Evolutionary conservation across 805 yeast genomes (phyloP).

Genomic region (Zygotorulaspora sp.): DNA sequence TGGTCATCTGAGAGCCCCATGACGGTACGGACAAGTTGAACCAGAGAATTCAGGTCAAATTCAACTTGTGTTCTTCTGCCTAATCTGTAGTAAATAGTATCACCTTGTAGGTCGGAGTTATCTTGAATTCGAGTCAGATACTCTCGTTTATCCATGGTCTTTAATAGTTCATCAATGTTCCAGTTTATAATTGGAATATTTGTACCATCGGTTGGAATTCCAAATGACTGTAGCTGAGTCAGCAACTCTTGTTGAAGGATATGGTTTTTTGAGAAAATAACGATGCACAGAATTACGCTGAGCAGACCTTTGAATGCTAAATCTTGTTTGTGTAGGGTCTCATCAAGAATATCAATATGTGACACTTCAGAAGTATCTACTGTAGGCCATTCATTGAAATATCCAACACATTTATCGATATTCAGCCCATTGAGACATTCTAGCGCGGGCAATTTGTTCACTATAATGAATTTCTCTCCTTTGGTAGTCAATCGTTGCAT

Average conservation of each 20-base stretch:
- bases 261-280: conserved; percentile 29
- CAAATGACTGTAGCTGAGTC: conserved; percentile 20
- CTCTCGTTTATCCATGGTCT: conserved; percentile 21
- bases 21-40: conserved; percentile 18
- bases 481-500: conserved; percentile 18
- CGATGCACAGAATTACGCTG: conserved; percentile 18
- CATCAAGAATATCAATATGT: conserved; percentile 15
- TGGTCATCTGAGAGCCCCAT: conserved; percentile 21
- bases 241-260: conserved; percentile 27
- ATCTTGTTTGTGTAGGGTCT: conserved; percentile 20
- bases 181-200: conserved; percentile 25
- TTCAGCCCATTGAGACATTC: conserved; percentile 17
- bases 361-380: conserved; percentile 17
- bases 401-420: conserved; percentile 11
- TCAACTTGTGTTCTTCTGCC: conserved; percentile 31
- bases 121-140: conserved; percentile 25
- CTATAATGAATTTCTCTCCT: conserved; percentile 25
- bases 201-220: conserved; percentile 28
- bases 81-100: conserved; percentile 20
- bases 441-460: conserved; percentile 18
- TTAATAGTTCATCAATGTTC: conserved; percentile 24
- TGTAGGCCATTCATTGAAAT: conserved; percentile 15
- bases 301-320: conserved; percentile 25
- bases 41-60: conserved; percentile 22
- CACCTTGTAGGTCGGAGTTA: conserved; percentile 24